Percentiles rank a stretch among this genome's conserved stretches.
phyloP scores from a whole-genome alignment of 2,329 filamentous ascomycete species.

The Talaromyces piceae region DNA sequence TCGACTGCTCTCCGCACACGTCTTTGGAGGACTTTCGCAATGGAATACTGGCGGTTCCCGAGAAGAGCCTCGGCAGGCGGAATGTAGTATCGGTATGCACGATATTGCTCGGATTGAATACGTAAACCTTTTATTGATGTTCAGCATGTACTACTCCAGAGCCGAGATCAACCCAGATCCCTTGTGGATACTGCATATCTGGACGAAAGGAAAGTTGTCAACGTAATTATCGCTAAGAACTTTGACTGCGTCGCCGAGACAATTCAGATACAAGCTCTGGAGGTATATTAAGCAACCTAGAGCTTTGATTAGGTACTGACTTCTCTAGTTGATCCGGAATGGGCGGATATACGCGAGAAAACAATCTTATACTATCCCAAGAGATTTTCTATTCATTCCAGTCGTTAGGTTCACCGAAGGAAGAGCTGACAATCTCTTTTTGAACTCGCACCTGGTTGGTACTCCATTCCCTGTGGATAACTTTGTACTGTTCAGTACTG shows the following conservation, averaged over 20 bases:
- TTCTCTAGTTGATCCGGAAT: conserved; percentile 64
- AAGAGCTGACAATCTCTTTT: conserved; percentile 18
- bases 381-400: conserved; percentile 71
- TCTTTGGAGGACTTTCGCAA: conserved; percentile 75
- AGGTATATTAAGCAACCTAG: conserved; percentile 38
- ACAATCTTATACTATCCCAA: conserved; percentile 65
- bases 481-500: no score
- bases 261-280: conserved; percentile 73
- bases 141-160: background rate
- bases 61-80: conserved; percentile 13
- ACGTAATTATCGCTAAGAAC: conserved; percentile 74
- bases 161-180: conserved; percentile 16
- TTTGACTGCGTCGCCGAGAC: conserved; percentile 65
- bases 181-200: conserved; percentile 26
- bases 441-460: conserved; percentile 38
- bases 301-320: no score
- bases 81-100: background rate
- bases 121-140: no score
- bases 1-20: conserved; percentile 65
- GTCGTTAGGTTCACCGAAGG: conserved; percentile 46
- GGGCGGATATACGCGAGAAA: conserved; percentile 70
- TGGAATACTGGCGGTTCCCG: conserved; percentile 53
- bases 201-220: conserved; percentile 58
- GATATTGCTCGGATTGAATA: no score
- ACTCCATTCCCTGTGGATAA: background rate